A percentile compares a stretch with the other conserved stretches of the same genome.
Evolutionary conservation across 805 yeast species (phyloP).

Genomic region (Citeromyces matritensis): DNA sequence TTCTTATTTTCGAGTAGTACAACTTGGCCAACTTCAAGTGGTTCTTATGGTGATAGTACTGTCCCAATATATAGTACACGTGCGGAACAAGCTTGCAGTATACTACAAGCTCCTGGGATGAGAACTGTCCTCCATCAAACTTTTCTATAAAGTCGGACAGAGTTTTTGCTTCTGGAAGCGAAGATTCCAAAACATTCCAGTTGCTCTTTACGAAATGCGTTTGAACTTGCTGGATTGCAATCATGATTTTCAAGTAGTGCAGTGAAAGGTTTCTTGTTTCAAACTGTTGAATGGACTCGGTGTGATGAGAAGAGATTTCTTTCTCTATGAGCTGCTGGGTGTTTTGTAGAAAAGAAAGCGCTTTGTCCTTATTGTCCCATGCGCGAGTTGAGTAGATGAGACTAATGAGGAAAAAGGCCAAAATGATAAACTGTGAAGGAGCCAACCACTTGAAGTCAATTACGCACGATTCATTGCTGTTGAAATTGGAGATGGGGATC

Average conservation of each 20-base stretch:
- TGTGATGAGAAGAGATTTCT: constrained; percentile 7
- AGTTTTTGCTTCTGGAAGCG: constrained; percentile 3
- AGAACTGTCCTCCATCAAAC: constrained; percentile 19
- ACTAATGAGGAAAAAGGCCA: constrained; percentile 26
- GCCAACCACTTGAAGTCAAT: constrained; percentile 22
- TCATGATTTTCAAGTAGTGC: constrained; percentile 12
- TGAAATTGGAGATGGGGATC: background rate
- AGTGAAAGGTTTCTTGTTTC: constrained; percentile 13
- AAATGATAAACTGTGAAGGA: constrained; percentile 23
- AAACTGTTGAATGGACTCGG: constrained; percentile 8
- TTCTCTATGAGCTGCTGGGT: constrained; percentile 18
- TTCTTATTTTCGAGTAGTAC: constrained; percentile 20
- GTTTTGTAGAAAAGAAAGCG: constrained; percentile 19
- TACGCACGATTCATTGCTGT: background rate
- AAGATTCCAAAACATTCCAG: constrained; percentile 4
- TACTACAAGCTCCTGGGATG: constrained; percentile 21
- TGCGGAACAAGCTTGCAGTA: constrained; percentile 20
- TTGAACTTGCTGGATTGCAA: constrained; percentile 21
- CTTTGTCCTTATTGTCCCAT: constrained; percentile 16
- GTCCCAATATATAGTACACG: constrained; percentile 22
- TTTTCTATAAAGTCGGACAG: constrained; percentile 18
- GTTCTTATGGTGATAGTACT: constrained; percentile 20
- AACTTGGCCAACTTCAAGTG: constrained; percentile 20
- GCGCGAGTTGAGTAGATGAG: constrained; percentile 19
- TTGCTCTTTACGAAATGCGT: constrained; percentile 17